phyloP scores from a whole-genome alignment of 2,329 filamentous ascomycete species.

The Trichothecium roseum region DNA sequence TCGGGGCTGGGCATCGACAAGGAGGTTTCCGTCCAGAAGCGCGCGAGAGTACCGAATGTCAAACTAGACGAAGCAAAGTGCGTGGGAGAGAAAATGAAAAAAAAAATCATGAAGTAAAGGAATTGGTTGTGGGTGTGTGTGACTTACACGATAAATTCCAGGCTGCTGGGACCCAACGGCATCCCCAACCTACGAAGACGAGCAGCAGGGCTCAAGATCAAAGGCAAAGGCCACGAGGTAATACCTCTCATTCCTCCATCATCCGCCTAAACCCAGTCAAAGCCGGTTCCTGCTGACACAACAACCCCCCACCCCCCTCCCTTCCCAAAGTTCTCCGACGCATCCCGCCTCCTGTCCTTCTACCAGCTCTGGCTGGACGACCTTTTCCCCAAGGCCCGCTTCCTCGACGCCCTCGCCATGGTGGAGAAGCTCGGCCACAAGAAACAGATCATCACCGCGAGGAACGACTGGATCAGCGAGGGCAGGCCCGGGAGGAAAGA shows the following conservation, averaged over 20 bases:
- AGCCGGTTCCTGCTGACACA: too few relatives aligned
- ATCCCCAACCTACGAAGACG: slow-evolving; percentile 71
- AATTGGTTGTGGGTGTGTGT: not conserved
- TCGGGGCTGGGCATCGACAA: slow-evolving; percentile 69
- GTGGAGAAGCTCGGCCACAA: slow-evolving; percentile 91
- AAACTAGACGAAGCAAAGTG: slow-evolving; percentile 80
- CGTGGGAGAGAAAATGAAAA: not conserved
- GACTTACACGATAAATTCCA: slow-evolving; percentile 20
- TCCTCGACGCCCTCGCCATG: slow-evolving; percentile 78
- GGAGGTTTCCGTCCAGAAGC: slow-evolving; percentile 73
- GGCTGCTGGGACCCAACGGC: slow-evolving; percentile 72
- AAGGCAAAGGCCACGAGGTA: slow-evolving; percentile 91
- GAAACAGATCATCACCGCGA: slow-evolving; percentile 62
- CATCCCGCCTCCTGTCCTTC: slow-evolving; percentile 70
- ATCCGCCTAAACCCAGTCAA: not conserved
- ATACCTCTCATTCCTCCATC: not conserved
- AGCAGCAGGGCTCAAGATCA: slow-evolving; percentile 63
- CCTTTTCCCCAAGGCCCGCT: slow-evolving; percentile 88
- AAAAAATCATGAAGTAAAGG: too few relatives aligned
- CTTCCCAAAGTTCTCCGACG: slow-evolving; percentile 75
- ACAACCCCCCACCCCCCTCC: too few relatives aligned
- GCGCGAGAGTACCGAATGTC: slow-evolving; percentile 58
- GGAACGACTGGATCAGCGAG: slow-evolving; percentile 79
- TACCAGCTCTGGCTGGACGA: slow-evolving; percentile 98
- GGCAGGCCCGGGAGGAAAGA: slow-evolving; percentile 42